Conservation (phyloP, 2,329 filamentous ascomycete species). For the Claviceps sp. region DNA sequence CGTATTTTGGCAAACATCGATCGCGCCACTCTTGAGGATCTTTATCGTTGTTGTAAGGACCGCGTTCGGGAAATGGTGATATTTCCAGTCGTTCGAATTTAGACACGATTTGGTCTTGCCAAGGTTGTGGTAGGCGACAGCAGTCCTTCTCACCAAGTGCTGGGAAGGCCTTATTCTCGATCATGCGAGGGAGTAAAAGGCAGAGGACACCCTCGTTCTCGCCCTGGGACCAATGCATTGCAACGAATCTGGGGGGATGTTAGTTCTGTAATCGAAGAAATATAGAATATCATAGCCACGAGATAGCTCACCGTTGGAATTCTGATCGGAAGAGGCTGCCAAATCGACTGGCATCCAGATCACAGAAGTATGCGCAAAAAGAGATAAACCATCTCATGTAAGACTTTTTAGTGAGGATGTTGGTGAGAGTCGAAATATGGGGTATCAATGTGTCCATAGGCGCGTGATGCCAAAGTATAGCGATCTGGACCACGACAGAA, state of each 20-base stretch:
- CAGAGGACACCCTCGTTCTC: conserved; percentile 56
- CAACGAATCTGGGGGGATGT: conserved; percentile 53
- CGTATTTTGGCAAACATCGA: conserved; percentile 53
- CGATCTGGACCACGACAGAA: conserved; percentile 39
- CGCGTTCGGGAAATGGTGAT: conserved; percentile 51
- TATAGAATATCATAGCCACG: too few species aligned
- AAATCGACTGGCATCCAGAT: conserved; percentile 62
- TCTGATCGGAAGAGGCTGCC: conserved; percentile 63
- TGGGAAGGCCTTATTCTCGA: conserved; percentile 40
- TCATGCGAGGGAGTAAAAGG: conserved; percentile 53
- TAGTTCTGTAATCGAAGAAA: conserved; percentile 5
- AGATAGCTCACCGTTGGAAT: conserved; percentile 58
- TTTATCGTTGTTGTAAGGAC: conserved; percentile 47
- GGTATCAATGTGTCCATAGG: conserved; percentile 69
- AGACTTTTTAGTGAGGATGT: conserved; percentile 48
- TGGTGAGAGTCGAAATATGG: conserved; percentile 50
- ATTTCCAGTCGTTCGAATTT: conserved; percentile 54
- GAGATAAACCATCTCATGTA: conserved; percentile 64
- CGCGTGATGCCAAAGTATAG: conserved; percentile 60
- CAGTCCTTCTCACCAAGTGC: conserved; percentile 36
- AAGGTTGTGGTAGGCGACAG: conserved; percentile 47
- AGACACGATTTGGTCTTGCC: conserved; percentile 60
- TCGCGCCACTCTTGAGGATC: conserved; percentile 49
- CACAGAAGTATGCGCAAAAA: conserved; percentile 72
- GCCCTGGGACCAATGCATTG: conserved; percentile 55